Conservation (phyloP, 1,139 yeast species). For the Hansenula lynferdii region DNA sequence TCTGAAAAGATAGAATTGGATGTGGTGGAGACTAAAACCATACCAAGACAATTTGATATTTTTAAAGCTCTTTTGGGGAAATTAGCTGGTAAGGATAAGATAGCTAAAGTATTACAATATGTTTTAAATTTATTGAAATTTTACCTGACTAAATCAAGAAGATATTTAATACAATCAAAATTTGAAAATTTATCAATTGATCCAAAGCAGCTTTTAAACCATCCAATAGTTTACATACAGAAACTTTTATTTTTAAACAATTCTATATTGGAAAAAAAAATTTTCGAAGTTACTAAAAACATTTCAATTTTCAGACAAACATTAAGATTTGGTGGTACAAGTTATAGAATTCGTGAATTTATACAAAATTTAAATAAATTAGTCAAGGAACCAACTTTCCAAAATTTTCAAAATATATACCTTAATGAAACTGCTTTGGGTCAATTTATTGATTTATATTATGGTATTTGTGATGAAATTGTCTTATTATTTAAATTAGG, state of each 20-base stretch:
- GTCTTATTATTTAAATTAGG: constrained; percentile 49
- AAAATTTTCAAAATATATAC: constrained; percentile 26
- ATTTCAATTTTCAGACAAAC: constrained; percentile 62
- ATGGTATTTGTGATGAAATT: constrained; percentile 59
- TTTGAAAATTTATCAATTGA: constrained; percentile 18
- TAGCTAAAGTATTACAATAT: constrained; percentile 63
- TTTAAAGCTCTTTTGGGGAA: constrained; percentile 48
- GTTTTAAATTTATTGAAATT: constrained; percentile 46
- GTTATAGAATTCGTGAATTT: constrained; percentile 42
- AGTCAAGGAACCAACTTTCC: constrained; percentile 9
- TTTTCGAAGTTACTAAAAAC: constrained; percentile 42
- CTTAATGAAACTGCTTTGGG: constrained; percentile 39
- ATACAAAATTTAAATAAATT: constrained; percentile 13
- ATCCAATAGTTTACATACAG: constrained; percentile 22
- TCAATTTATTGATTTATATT: constrained; percentile 51
- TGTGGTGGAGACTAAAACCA: too few species aligned
- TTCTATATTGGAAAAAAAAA: constrained; percentile 30
- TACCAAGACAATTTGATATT: constrained; percentile 33
- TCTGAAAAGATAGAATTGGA: not conserved
- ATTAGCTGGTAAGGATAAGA: constrained; percentile 63
- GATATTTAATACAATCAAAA: constrained; percentile 18
- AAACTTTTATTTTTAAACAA: constrained; percentile 23
- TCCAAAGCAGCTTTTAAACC: constrained; percentile 14
- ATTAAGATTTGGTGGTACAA: constrained; percentile 68
- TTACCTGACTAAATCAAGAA: constrained; percentile 41